phyloP scores from a whole-genome alignment of 2,329 filamentous ascomycete species.

The Chrysoporthe austroafricana region DNA sequence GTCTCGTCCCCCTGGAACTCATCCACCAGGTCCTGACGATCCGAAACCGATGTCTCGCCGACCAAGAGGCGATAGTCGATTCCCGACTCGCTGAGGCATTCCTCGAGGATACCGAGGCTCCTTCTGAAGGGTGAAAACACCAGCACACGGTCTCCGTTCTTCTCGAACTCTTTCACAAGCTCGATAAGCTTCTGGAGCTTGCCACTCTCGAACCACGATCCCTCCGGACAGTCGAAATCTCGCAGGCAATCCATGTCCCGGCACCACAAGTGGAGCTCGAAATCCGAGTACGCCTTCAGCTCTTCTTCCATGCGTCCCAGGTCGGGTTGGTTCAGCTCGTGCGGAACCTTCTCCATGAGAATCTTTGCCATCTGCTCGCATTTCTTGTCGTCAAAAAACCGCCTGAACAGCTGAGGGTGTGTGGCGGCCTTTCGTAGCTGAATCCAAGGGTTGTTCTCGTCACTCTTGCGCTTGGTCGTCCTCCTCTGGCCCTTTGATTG shows the following conservation, averaged over 20 bases:
- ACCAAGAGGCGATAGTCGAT: constrained; percentile 86
- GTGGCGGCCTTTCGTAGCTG: constrained; percentile 90
- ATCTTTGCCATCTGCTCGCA: constrained; percentile 78
- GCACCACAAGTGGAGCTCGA: constrained; percentile 69
- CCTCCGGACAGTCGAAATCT: constrained; percentile 56
- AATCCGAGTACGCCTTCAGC: constrained; percentile 63
- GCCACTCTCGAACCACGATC: constrained; percentile 67
- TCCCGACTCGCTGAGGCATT: constrained; percentile 73
- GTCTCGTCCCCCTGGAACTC: constrained; percentile 75
- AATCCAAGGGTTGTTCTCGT: constrained; percentile 78
- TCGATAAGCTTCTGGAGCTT: constrained; percentile 83
- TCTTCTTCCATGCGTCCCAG: constrained; percentile 59
- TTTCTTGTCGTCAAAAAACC: constrained; percentile 74
- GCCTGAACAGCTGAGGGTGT: constrained; percentile 85
- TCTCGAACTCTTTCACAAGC: constrained; percentile 72
- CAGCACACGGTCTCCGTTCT: constrained; percentile 82
- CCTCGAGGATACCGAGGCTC: constrained; percentile 86
- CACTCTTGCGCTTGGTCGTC: constrained; percentile 56
- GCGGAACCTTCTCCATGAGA: constrained; percentile 70
- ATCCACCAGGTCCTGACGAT: constrained; percentile 87
- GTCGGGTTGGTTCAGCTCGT: constrained; percentile 55
- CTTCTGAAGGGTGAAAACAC: constrained; percentile 94
- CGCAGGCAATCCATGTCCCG: constrained; percentile 60
- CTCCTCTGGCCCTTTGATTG: constrained; percentile 62
- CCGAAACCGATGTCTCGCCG: constrained; percentile 78